phyloP scores from a whole-genome alignment of 1,284 basidiomycete genomes.

The Naganishia cerealis region DNA sequence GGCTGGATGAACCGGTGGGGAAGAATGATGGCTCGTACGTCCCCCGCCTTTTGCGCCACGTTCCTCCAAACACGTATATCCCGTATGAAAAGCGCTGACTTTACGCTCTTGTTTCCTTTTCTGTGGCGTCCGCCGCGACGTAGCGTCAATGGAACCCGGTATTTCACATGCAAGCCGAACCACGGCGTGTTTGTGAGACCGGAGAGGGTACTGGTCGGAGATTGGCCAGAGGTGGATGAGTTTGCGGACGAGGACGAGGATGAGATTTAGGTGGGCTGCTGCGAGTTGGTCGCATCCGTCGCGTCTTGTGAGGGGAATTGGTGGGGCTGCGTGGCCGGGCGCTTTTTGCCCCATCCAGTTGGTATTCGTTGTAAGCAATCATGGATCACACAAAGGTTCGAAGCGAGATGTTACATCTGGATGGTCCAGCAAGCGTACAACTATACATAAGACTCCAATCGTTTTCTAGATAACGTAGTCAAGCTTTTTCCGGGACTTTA shows the following conservation, averaged over 20 bases:
- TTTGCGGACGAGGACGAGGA: constrained; percentile 63
- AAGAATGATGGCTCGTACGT: constrained; percentile 93
- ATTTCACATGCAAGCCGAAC: constrained; percentile 75
- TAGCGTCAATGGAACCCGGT: constrained; percentile 79
- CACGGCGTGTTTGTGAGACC: constrained; percentile 86
- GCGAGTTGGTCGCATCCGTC: background rate
- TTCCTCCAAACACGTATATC: too few relatives aligned
- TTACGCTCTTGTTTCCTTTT: background rate
- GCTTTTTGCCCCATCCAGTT: background rate
- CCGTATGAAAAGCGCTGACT: background rate
- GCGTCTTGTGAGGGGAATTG: background rate
- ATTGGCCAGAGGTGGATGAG: constrained; percentile 80
- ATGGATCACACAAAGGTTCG: background rate
- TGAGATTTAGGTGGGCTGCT: constrained; percentile 62
- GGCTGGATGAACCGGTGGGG: constrained; percentile 93
- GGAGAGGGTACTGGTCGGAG: constrained; percentile 77
- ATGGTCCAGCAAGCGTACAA: too few relatives aligned
- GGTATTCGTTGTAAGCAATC: background rate
- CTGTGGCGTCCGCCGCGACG: constrained; percentile 18
- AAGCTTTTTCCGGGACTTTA: too few relatives aligned
- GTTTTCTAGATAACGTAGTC: too few relatives aligned
- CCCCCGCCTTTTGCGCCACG: background rate
- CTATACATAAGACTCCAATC: too few relatives aligned
- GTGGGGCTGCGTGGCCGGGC: too few relatives aligned
- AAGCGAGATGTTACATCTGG: background rate